Evolutionary conservation across 2,329 filamentous ascomycete genomes (phyloP).

Genomic region (Fusarium sp.): DNA sequence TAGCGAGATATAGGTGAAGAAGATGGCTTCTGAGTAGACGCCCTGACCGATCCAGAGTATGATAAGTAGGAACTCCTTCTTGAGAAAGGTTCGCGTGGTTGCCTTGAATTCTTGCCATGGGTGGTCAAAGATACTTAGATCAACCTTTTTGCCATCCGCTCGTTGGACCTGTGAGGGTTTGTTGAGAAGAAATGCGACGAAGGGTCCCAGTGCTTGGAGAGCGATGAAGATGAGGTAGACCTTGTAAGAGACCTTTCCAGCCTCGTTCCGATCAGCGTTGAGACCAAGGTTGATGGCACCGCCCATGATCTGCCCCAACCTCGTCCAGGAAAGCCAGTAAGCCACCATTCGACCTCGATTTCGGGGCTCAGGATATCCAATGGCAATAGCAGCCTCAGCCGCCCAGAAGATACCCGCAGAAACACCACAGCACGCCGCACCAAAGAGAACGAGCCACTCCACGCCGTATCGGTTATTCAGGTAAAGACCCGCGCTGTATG

Average conservation of each 20-base stretch:
- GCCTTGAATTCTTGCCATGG: conserved; percentile 69
- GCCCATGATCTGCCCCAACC: conserved; percentile 67
- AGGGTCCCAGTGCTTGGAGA: conserved; percentile 71
- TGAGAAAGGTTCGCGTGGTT: conserved; percentile 69
- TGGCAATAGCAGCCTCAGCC: conserved; percentile 54
- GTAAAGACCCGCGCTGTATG: conserved; percentile 60
- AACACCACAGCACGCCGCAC: conserved; percentile 57
- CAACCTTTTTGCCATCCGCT: conserved; percentile 70
- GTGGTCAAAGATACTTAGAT: conserved; percentile 66
- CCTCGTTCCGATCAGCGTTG: conserved; percentile 66
- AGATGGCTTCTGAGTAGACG: conserved; percentile 75
- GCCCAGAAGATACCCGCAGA: conserved; percentile 56
- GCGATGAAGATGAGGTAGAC: conserved; percentile 77
- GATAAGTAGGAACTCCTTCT: conserved; percentile 70
- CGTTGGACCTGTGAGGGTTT: conserved; percentile 70
- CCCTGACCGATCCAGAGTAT: conserved; percentile 75
- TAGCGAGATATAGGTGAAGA: conserved; percentile 55
- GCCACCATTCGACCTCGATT: conserved; percentile 72
- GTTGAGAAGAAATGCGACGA: conserved; percentile 71
- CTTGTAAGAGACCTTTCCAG: conserved; percentile 73
- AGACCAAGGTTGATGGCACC: conserved; percentile 76
- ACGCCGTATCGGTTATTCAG: conserved; percentile 59
- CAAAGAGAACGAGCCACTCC: conserved; percentile 60
- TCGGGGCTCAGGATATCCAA: conserved; percentile 75
- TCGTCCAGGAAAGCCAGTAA: conserved; percentile 71